These are phyloP conservation scores for Neohortaea acidophila DNA, from an alignment of 495 filamentous ascomycete species.

Conservation along the genomic window DNA sequence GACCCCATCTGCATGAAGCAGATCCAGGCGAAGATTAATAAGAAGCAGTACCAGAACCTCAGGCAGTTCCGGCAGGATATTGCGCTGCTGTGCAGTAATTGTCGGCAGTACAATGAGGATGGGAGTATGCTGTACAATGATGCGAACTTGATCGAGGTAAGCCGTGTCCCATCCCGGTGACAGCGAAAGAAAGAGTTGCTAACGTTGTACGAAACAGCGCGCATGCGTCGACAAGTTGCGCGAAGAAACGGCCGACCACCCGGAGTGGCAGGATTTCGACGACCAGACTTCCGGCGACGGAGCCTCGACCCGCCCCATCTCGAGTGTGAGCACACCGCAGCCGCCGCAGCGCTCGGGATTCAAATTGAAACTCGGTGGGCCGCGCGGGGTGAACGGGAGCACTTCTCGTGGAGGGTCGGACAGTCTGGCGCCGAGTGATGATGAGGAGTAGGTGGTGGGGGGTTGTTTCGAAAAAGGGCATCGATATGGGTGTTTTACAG, in stretches of 20 bases:
- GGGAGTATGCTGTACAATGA: slow-evolving; percentile 79
- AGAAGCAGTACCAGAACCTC: slow-evolving; percentile 71
- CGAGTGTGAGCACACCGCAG: slow-evolving; percentile 52
- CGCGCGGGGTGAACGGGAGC: slow-evolving; percentile 3
- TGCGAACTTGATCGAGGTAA: slow-evolving; percentile 83
- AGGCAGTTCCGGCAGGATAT: slow-evolving; percentile 71
- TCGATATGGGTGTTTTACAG: too few species aligned
- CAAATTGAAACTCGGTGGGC: slow-evolving; percentile 17
- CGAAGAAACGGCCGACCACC: slow-evolving; percentile 53
- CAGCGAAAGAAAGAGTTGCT: not conserved
- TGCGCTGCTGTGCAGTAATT: slow-evolving; percentile 71
- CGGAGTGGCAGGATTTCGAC: slow-evolving; percentile 61
- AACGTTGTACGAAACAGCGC: slow-evolving; percentile 10
- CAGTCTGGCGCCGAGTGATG: slow-evolving; percentile 13
- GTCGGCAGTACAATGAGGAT: slow-evolving; percentile 90
- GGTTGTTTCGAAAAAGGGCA: too few species aligned
- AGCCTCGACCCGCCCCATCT: slow-evolving; percentile 47
- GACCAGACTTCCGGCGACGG: slow-evolving; percentile 41
- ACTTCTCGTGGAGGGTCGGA: slow-evolving; percentile 11
- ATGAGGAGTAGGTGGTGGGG: slow-evolving; percentile 12
- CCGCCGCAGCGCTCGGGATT: slow-evolving; percentile 16
- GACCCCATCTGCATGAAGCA: slow-evolving; percentile 86
- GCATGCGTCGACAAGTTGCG: slow-evolving; percentile 49
- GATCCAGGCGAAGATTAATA: slow-evolving; percentile 87
- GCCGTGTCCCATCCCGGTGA: slow-evolving; percentile 19